phyloP scores from a whole-genome alignment of 345 rosid species.

The Streptanthus diversifolius region DNA sequence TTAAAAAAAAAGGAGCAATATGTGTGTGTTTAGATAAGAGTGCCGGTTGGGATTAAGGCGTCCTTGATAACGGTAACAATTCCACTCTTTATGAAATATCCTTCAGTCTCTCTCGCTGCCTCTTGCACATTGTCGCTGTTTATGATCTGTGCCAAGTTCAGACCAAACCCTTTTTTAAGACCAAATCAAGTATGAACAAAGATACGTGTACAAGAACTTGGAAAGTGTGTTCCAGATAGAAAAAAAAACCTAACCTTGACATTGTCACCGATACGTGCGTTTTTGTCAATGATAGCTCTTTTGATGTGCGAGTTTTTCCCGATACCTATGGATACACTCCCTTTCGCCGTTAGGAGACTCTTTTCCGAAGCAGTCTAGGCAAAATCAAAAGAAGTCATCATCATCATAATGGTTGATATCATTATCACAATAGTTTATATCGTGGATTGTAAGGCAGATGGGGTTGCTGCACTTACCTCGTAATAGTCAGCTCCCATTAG shows the following conservation, averaged over 20 bases:
- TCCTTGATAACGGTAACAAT: constrained; percentile 93
- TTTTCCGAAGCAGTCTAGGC: constrained; percentile 73
- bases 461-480: constrained; percentile 48
- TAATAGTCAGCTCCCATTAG: constrained; percentile 98
- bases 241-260: constrained; percentile 53
- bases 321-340: constrained; percentile 83
- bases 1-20: background rate
- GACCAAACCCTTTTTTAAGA: background rate
- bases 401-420: background rate
- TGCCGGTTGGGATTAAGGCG: constrained; percentile 85
- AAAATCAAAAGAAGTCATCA: background rate
- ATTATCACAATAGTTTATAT: background rate
- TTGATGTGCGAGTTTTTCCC: constrained; percentile 80
- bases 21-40: constrained; percentile 44
- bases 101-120: constrained; percentile 89
- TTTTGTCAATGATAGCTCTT: constrained; percentile 92
- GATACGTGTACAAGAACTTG: background rate
- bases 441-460: background rate
- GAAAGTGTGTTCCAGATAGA: background rate
- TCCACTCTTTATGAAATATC: constrained; percentile 94
- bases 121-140: constrained; percentile 81
- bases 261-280: constrained; percentile 80
- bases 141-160: constrained; percentile 51
- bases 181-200: background rate
- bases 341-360: constrained; percentile 73